Percentiles rank a stretch among this genome's conserved stretches.
phyloP scores from a whole-genome alignment of 352 stramenopile species.

The Phytophthora hybrid region DNA sequence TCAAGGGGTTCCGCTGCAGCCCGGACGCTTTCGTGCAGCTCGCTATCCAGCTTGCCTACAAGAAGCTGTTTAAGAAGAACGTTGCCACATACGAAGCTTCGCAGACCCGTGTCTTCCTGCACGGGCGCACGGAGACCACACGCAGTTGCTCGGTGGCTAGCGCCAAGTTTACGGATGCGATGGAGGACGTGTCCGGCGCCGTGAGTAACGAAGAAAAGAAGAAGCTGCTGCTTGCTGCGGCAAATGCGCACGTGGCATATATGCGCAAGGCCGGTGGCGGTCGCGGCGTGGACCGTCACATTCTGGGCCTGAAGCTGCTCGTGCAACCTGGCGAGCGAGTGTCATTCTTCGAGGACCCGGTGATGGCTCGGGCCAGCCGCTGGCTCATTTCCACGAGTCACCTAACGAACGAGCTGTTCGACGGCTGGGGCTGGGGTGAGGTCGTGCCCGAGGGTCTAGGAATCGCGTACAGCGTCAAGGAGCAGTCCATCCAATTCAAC shows the following conservation, averaged over 20 bases:
- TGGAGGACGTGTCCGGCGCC: slow-evolving; percentile 60
- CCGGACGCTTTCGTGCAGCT: slow-evolving; percentile 97
- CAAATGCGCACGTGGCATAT: slow-evolving; percentile 66
- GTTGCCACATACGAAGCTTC: slow-evolving; percentile 95
- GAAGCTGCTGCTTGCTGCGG: slow-evolving; percentile 51
- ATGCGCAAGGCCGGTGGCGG: slow-evolving; percentile 78
- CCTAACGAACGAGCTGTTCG: slow-evolving; percentile 84
- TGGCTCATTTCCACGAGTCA: slow-evolving; percentile 87
- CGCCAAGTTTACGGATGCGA: slow-evolving; percentile 88
- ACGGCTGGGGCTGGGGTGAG: slow-evolving; percentile 87
- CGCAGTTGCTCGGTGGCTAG: slow-evolving; percentile 84
- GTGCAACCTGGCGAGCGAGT: slow-evolving; percentile 57
- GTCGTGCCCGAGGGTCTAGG: slow-evolving; percentile 82
- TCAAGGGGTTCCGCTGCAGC: slow-evolving; percentile 92
- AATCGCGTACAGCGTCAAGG: slow-evolving; percentile 87
- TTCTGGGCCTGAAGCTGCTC: slow-evolving; percentile 91
- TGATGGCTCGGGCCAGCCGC: slow-evolving; percentile 71
- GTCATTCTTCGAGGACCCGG: slow-evolving; percentile 77
- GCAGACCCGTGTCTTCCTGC: slow-evolving; percentile 94
- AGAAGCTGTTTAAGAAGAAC: slow-evolving; percentile 72
- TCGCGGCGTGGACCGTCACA: slow-evolving; percentile 93
- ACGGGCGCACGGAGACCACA: slow-evolving; percentile 94
- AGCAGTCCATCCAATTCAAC: slow-evolving; percentile 84
- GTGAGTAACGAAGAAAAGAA: slow-evolving; percentile 50
- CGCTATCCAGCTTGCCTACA: slow-evolving; percentile 94